Percentiles rank a stretch among this genome's conserved stretches.
Evolutionary conservation across 495 filamentous ascomycete genomes (phyloP).

Genomic region (Durotheca rogersii): DNA sequence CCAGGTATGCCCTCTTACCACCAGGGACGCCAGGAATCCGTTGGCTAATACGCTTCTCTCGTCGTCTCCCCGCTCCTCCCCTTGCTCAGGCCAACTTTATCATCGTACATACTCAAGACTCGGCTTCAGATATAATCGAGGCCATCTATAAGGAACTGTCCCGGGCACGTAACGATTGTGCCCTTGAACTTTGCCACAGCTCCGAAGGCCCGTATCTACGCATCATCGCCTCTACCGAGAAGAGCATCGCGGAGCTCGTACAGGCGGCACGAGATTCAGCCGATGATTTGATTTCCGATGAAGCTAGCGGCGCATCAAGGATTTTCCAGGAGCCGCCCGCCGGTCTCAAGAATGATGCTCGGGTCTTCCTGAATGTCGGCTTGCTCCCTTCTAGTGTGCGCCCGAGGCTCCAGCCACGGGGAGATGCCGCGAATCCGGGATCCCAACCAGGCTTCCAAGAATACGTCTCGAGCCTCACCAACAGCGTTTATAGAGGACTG

Average conservation of each 20-base stretch:
- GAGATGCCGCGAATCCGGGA: neutral
- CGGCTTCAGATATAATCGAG: slow-evolving; percentile 18
- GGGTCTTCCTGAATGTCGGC: slow-evolving; percentile 16
- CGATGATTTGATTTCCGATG: slow-evolving; percentile 22
- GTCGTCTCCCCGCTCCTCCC: neutral
- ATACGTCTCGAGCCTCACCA: slow-evolving; percentile 18
- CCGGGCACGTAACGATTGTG: slow-evolving; percentile 1
- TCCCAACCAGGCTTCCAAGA: neutral
- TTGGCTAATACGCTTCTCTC: slow-evolving; percentile 1
- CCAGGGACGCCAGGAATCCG: neutral
- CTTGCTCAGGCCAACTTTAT: slow-evolving; percentile 30
- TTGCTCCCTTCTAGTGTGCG: slow-evolving; percentile 2
- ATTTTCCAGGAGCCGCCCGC: slow-evolving; percentile 30
- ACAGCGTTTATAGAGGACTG: slow-evolving; percentile 25
- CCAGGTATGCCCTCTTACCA: slow-evolving; percentile 2
- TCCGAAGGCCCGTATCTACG: slow-evolving; percentile 10
- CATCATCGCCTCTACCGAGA: slow-evolving; percentile 10
- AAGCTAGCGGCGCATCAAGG: neutral
- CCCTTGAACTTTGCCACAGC: slow-evolving; percentile 13
- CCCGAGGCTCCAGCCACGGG: slow-evolving; percentile 3
- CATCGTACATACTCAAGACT: slow-evolving; percentile 17
- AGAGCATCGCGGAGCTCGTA: slow-evolving; percentile 13
- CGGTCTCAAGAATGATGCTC: slow-evolving; percentile 1
- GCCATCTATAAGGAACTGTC: slow-evolving; percentile 27
- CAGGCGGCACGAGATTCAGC: slow-evolving; percentile 32